Percentiles rank a stretch among this genome's conserved stretches.
Evolutionary conservation across 148 eudicot genomes (phyloP).

Genomic region (Camellia granthamiana): DNA sequence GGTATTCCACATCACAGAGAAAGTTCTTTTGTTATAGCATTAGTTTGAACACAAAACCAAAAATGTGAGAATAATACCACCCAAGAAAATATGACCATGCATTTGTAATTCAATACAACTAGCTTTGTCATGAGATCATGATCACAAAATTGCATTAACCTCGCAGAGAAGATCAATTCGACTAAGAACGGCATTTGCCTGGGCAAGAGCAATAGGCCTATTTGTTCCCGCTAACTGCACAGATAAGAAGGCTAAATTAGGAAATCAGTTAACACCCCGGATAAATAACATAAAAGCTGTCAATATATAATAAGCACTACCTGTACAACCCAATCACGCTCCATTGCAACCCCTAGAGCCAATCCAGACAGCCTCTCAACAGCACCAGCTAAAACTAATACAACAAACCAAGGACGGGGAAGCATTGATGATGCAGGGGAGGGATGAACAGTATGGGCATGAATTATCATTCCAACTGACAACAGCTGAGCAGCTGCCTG

Average conservation of each 20-base stretch:
- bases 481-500: slow-evolving; percentile 86
- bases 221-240: slow-evolving; percentile 86
- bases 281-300: slow-evolving; percentile 2
- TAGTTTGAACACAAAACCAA: not conserved
- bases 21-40: not conserved
- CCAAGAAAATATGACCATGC: not conserved
- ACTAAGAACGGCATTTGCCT: slow-evolving; percentile 84
- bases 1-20: not conserved
- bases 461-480: slow-evolving; percentile 84
- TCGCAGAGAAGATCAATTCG: slow-evolving; percentile 91
- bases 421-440: slow-evolving; percentile 46
- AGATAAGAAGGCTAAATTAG: slow-evolving; percentile 19
- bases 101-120: not conserved
- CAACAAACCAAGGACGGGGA: slow-evolving; percentile 79
- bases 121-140: not conserved
- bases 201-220: slow-evolving; percentile 91
- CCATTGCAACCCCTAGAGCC: slow-evolving; percentile 90
- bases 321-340: slow-evolving; percentile 97
- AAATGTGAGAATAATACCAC: slow-evolving; percentile 4
- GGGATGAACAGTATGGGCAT: slow-evolving; percentile 48
- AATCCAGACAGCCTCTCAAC: slow-evolving; percentile 81
- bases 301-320: slow-evolving; percentile 29
- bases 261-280: slow-evolving; percentile 3
- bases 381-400: slow-evolving; percentile 77
- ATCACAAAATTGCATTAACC: slow-evolving; percentile 33